Evolutionary conservation across 805 yeast species (phyloP), one percentile per base, ranked within the genome.

Genomic region (Teunomyces panamensis): DNA sequence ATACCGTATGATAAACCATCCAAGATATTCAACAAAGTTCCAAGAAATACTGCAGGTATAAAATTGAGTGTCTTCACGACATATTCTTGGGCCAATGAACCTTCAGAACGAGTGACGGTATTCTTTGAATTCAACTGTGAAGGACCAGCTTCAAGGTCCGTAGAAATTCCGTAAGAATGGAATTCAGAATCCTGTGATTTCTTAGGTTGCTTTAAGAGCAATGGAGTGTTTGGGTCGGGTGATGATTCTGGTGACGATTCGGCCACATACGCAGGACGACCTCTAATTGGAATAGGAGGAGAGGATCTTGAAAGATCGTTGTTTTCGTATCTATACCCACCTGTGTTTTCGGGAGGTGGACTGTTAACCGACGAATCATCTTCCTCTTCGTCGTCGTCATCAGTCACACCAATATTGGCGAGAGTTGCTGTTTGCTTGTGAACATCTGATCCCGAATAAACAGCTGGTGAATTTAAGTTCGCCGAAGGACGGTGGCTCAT

Each of bases 1-100:
- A 94, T 91, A 43, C 99, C 99, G 64, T 94, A 94, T 0, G 96
- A 89, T 43, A 94, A 74, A 0, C 96, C 99, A 65, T 94, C 99
- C 43, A 94, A 76, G 39, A 94, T 85, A 62, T 94, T 94, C 39
- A 94, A 73, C 39, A 94, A 68, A 0, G 89, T 73, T 1, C 99
- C 99, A 36, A 94, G 68, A 34, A 90, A 78, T 3, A 91, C 96
- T 0, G 96, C 85, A 0, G 99, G 98, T 2, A 82, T 45, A 57
- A 77, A 81, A 9, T 67, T 53, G 3, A 76, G 51, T 1, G 85
- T 84, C 49, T 64, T 68, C 0, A 64, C 13, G 11, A 48, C 13
- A 20, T 11, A 48, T 26, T 13, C 41, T n/a, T 26, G 16, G 13
- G 27, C 28, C 41, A 37, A 26, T 13, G 34, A 32, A 32, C 8